Conservation (phyloP, 768 basidiomycete genomes). For the Leccinum disarticulatum region DNA sequence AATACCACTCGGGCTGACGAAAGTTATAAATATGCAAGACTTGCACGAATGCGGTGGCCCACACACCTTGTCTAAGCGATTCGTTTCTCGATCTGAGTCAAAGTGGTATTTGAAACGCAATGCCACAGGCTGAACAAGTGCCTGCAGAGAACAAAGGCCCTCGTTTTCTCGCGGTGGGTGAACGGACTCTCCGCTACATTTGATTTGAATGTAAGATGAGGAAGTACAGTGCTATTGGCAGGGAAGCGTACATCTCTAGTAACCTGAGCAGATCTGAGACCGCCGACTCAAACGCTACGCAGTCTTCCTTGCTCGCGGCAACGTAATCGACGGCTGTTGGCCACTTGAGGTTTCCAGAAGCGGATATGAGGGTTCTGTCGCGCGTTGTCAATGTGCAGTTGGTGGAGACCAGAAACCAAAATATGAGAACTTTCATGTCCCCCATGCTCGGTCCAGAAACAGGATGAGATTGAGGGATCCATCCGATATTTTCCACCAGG, state of each 20-base stretch:
- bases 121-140: constrained; percentile 78
- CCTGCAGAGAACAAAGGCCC: constrained; percentile 80
- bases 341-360: constrained; percentile 83
- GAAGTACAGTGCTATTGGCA: background rate
- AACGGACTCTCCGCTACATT: constrained; percentile 53
- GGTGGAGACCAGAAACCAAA: constrained; percentile 25
- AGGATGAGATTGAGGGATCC: constrained; percentile 57
- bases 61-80: constrained; percentile 85
- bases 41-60: background rate
- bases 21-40: background rate
- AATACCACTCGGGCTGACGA: constrained; percentile 92
- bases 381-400: background rate
- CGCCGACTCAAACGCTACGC: constrained; percentile 68
- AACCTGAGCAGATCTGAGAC: constrained; percentile 77
- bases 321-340: constrained; percentile 72
- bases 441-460: constrained; percentile 69
- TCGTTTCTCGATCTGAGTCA: constrained; percentile 82
- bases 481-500: constrained; percentile 45
- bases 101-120: constrained; percentile 96
- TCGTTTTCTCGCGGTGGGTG: constrained; percentile 35
- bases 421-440: constrained; percentile 70
- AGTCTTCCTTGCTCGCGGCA: constrained; percentile 46
- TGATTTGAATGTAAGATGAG: background rate
- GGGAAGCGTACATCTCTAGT: constrained; percentile 67
- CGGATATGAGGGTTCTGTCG: constrained; percentile 56